Base-by-base conservation (phyloP, 106 monocot genomes). In the Ottelia alismoides region DNA sequence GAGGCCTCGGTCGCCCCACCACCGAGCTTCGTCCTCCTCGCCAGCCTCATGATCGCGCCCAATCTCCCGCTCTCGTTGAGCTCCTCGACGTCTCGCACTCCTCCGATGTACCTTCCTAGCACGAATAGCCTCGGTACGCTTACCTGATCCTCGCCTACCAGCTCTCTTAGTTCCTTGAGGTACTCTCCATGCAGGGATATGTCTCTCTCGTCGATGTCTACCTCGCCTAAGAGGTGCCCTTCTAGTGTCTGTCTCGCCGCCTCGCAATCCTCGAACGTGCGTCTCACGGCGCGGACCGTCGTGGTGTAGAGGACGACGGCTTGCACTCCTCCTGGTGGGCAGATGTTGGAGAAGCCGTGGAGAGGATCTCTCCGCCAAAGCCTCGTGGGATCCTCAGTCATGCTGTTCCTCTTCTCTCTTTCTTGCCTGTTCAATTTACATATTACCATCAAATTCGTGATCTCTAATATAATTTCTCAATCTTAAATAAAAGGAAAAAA, bases 181-280 rank as follows among this genome's bases (percentile, higher is more conserved):
- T 72, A 96, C 64, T 85, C 82, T 2, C 73, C 76, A 52, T 96
- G 96, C 53, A 96, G 72, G 20, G 96, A 76, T 48, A 89, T 82
- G 65, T 96, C 96, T 11, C 96, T 56, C 76, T 96, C 96, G 69
- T 85, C 81, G 31, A 89, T 64, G 30, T 28, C 65, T 27, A 74
- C 48, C 28, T 71, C 79, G 19, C 32, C 69, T 22, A 31, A 53
- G 20, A 78, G 77, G 55, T 67, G 62, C 10, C 28, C 65, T 32
- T 98, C 89, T 20, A 98, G 70, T 2, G 62, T 51, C 53, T 60
- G 64, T 64, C 85, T 61, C 31, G 75, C 75, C 63, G 29, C 40
- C 61, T 98, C 82, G 61, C 96, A 98, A 62, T 85, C 85, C 54
- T 89, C 89, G 58, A 85, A 98, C 19, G 89, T 98, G 3, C 96